Percentiles rank a stretch among this genome's conserved stretches.
Evolutionary conservation across 768 basidiomycete genomes (phyloP).

Genomic region (Sporobolomyces phaffii): DNA sequence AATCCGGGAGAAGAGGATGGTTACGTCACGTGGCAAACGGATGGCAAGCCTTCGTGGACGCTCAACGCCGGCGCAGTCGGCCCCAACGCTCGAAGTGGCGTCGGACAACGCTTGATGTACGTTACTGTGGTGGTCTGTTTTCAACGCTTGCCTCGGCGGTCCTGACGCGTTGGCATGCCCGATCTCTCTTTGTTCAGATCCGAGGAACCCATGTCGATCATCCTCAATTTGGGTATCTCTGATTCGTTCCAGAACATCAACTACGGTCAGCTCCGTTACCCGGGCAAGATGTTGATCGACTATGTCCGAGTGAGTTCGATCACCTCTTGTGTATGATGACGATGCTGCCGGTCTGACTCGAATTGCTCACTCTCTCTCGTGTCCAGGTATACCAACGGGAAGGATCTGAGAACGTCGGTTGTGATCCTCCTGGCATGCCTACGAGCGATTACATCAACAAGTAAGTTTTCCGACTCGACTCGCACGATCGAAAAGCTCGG

Average conservation of each 20-base stretch:
- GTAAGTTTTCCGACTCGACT: conserved; percentile 17
- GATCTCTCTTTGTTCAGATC: no score
- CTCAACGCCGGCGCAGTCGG: conserved; percentile 61
- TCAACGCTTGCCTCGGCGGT: no score
- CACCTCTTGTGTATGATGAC: no score
- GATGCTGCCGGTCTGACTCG: no score
- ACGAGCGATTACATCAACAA: conserved; percentile 63
- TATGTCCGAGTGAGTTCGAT: conserved; percentile 62
- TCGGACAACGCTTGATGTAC: conserved; percentile 66
- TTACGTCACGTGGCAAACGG: conserved; percentile 71
- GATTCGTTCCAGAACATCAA: conserved; percentile 46
- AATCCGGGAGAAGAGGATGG: conserved; percentile 55
- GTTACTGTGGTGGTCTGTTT: no score
- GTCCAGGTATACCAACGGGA: conserved; percentile 26
- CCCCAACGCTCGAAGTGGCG: conserved; percentile 55
- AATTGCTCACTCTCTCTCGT: not conserved
- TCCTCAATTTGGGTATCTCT: conserved; percentile 58
- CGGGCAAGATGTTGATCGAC: conserved; percentile 61
- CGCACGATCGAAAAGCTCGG: no score
- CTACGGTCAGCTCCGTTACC: conserved; percentile 55
- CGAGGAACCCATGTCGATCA: conserved; percentile 56
- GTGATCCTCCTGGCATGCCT: conserved; percentile 69
- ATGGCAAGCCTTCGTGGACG: conserved; percentile 65
- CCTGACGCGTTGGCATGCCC: no score
- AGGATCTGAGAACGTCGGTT: conserved; percentile 70